phyloP scores from a whole-genome alignment of 2,329 filamentous ascomycete species.

The Monosporascus sp. region DNA sequence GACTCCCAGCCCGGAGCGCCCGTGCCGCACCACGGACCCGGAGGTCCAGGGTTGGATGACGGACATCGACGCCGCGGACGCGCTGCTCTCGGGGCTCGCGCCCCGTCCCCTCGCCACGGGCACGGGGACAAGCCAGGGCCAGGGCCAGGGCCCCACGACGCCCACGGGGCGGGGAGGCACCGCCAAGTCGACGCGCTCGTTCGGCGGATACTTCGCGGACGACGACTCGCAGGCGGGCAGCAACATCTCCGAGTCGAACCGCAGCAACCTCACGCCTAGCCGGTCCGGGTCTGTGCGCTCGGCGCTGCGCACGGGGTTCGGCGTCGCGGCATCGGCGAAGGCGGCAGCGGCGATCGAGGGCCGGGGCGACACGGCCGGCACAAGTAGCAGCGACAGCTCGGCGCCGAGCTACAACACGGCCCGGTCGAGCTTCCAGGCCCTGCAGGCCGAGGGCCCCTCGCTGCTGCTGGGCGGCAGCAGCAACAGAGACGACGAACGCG shows the following conservation, averaged over 20 bases:
- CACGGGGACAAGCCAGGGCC: not conserved
- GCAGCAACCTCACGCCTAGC: conserved; percentile 37
- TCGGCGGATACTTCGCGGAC: conserved; percentile 25
- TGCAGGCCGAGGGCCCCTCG: conserved; percentile 48
- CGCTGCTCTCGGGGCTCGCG: conserved; percentile 41
- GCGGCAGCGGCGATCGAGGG: conserved; percentile 20
- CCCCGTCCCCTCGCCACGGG: conserved; percentile 22
- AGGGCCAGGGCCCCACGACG: not conserved
- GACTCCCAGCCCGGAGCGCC: conserved; percentile 32
- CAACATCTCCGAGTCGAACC: conserved; percentile 50
- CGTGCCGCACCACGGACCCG: conserved; percentile 32
- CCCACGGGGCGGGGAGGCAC: conserved; percentile 8
- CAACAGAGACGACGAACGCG: conserved; percentile 18
- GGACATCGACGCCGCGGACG: conserved; percentile 49
- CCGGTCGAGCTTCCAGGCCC: conserved; percentile 42
- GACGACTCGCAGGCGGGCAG: conserved; percentile 51
- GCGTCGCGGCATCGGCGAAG: conserved; percentile 24
- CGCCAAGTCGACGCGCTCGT: conserved; percentile 16
- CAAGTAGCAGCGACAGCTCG: conserved; percentile 30
- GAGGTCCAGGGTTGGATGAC: conserved; percentile 55
- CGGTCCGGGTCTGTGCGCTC: conserved; percentile 32
- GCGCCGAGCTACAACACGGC: conserved; percentile 46
- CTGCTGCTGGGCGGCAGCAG: conserved; percentile 33
- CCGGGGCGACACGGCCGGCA: conserved; percentile 23
- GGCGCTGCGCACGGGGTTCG: conserved; percentile 28